Percentiles rank a stretch among this genome's conserved stretches.
phyloP scores from a whole-genome alignment of 129 eudicot genomes.

The Erigeron canadensis region DNA sequence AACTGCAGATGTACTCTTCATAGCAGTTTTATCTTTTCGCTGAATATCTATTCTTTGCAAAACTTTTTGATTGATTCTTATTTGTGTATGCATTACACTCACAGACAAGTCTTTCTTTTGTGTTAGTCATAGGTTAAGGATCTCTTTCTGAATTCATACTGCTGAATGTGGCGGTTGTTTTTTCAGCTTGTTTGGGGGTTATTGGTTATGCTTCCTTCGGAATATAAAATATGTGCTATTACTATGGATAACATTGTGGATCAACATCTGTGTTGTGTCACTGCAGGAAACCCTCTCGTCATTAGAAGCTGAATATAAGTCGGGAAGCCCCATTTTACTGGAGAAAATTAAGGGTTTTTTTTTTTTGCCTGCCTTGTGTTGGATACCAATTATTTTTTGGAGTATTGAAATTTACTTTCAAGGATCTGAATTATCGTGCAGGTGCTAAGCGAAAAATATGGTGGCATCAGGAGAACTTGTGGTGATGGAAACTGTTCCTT shows the following conservation, averaged over 20 bases:
- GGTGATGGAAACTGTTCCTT: conserved; percentile 94
- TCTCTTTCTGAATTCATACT: not conserved
- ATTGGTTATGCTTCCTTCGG: too few relatives aligned
- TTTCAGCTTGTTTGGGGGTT: not conserved
- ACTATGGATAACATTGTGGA: not conserved
- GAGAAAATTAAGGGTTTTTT: conserved; percentile 86
- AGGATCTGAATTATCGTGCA: conserved; percentile 28
- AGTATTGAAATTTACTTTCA: not conserved
- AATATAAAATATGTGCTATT: not conserved
- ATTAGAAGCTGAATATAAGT: conserved; percentile 74
- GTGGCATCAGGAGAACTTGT: conserved; percentile 83
- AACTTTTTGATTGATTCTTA: not conserved
- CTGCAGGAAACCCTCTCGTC: conserved; percentile 90
- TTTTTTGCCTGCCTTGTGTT: conserved; percentile 9
- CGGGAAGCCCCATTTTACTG: conserved; percentile 82
- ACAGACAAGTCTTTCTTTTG: not conserved
- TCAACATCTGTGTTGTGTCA: conserved; percentile 3
- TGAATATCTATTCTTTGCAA: not conserved
- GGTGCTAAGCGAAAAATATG: conserved; percentile 67
- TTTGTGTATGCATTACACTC: not conserved
- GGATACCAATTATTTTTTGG: not conserved
- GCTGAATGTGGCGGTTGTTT: not conserved
- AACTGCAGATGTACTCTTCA: not conserved
- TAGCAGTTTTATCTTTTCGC: too few relatives aligned
- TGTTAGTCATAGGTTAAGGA: conserved; percentile 2